Evolutionary conservation across 2,329 filamentous ascomycete genomes (phyloP).

Genomic region (Xenoacremonium recifei): DNA sequence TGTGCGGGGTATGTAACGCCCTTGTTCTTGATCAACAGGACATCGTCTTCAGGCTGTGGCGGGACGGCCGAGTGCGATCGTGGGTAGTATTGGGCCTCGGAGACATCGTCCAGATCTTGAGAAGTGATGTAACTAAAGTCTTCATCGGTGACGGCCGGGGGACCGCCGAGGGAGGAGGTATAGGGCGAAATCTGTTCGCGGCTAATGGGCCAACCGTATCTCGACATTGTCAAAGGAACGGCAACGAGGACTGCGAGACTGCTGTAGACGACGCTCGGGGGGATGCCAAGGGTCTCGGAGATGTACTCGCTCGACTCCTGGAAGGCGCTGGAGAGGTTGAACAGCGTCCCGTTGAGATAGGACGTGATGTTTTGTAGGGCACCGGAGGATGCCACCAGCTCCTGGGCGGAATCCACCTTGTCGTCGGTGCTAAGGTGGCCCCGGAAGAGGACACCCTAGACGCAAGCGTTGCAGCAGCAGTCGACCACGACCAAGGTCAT

Average conservation of each 20-base stretch:
- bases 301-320: conserved; percentile 52
- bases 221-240: conserved; percentile 52
- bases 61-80: conserved; percentile 33
- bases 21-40: conserved; percentile 68
- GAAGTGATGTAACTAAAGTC: conserved; percentile 85
- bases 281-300: conserved; percentile 48
- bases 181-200: conserved; percentile 53
- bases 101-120: conserved; percentile 59
- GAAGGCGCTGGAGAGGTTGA: conserved; percentile 47
- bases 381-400: conserved; percentile 60
- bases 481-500: conserved; percentile 18
- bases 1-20: conserved; percentile 65
- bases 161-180: conserved; percentile 44
- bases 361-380: conserved; percentile 59
- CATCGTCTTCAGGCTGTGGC: conserved; percentile 59
- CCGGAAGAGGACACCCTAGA: conserved; percentile 35
- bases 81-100: conserved; percentile 40
- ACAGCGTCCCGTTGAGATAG: conserved; percentile 54
- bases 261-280: conserved; percentile 48
- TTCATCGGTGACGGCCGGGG: conserved; percentile 67
- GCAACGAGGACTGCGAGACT: conserved; percentile 49
- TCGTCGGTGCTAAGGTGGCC: conserved; percentile 38
- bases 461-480: conserved; percentile 17
- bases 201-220: conserved; percentile 49
- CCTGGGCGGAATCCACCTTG: conserved; percentile 63